Base-by-base conservation (phyloP, 1,284 basidiomycete species). In the Coniferiporia weirii region DNA sequence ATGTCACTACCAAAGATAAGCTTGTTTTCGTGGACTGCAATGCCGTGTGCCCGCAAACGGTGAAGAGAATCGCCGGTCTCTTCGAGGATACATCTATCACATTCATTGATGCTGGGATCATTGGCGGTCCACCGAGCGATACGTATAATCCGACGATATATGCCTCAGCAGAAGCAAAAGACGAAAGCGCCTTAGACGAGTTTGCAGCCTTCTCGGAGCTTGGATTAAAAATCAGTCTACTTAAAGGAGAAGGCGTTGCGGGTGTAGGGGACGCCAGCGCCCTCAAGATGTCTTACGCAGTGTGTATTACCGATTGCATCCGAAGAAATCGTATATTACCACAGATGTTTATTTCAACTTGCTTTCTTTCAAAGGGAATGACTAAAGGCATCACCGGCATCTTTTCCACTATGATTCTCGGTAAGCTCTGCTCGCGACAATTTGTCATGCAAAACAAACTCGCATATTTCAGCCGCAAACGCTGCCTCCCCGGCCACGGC, bases 221-320 rank as follows among this genome's bases (percentile, higher is more conserved):
- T 61, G 81, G 82, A 6, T 63, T 83, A 43, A 79, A 76, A 64
- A 71, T 81, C 10, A 75, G 73, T 8, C 64, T 73, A 1, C 65
- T 84, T 64, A 74, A 66, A 34, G 79, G 77, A 15, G 40, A 51
- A 12, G 51, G 51, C 15, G 48, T 47, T 1, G 45, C 22, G 32
- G 76, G 76, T 1, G 70, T 83, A 17, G 81, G 84, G 4, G 81
- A 79, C 63, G 83, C 83, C 3, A 85, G 81, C 64, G 81, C 81
- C 4, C 66, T 84, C 61, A 84, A 84, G 69, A 83, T 84, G 82
- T 80, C 81, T 15, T 82, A 85, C 67, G 80, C 80, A 56, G 82
- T 84, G 60, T 69, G 78, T 69, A 2, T 9, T 22, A 27, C 51
- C 8, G 40, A 13, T 46, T 15, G 3, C 38, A 54, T 52, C 44